Evolutionary conservation across 73 alveolate genomes (phyloP).

Genomic region (Halteria grandinella): DNA sequence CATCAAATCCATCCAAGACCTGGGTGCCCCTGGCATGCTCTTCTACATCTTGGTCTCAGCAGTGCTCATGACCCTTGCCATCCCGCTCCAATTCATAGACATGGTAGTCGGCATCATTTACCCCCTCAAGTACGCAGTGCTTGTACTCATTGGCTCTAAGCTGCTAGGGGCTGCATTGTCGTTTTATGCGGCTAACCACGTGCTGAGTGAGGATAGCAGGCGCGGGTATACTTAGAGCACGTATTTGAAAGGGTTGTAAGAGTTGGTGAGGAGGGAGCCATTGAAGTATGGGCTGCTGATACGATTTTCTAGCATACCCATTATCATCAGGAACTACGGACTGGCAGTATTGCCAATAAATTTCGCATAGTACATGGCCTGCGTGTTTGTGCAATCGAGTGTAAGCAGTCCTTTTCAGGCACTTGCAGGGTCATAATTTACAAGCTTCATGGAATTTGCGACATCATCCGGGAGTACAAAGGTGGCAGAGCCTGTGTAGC

Average conservation of each 20-base stretch:
- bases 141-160: slow-evolving; percentile 17
- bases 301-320: slow-evolving; percentile 36
- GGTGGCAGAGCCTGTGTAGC: no score
- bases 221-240: not conserved
- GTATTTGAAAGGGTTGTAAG: slow-evolving; percentile 24
- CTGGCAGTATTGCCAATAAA: slow-evolving; percentile 41
- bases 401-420: slow-evolving; percentile 35
- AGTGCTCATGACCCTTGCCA: slow-evolving; percentile 6
- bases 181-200: slow-evolving; percentile 15
- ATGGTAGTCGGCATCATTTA: slow-evolving; percentile 3
- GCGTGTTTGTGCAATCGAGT: not conserved
- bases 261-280: slow-evolving; percentile 35
- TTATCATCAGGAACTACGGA: slow-evolving; percentile 34
- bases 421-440: slow-evolving; percentile 12
- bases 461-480: no score
- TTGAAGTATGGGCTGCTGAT: slow-evolving; percentile 42
- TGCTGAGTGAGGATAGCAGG: slow-evolving; percentile 3
- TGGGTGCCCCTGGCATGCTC: slow-evolving; percentile 11
- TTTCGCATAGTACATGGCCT: slow-evolving; percentile 9
- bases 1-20: not conserved
- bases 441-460: slow-evolving; percentile 22
- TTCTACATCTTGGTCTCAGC: slow-evolving; percentile 14
- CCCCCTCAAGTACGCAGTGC: slow-evolving; percentile 4
- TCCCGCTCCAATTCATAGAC: slow-evolving; percentile 32
- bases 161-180: slow-evolving; percentile 46